Conservation (phyloP, 441 rosid genomes). For the Populus hybrid region DNA sequence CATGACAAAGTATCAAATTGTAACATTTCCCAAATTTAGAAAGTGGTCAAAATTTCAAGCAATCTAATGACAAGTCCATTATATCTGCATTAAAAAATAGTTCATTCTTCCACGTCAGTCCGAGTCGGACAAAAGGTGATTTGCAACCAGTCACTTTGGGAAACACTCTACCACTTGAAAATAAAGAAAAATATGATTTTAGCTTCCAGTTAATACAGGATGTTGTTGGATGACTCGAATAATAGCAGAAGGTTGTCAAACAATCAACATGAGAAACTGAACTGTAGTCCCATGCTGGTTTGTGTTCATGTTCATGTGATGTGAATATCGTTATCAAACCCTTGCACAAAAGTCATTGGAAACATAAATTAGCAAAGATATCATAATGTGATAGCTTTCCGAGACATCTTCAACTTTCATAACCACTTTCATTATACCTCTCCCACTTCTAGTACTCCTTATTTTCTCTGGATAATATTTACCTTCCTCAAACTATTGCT, state of each 20-base stretch:
- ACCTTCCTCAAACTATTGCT: not conserved
- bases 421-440: not conserved
- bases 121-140: not conserved
- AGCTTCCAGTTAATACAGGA: not conserved
- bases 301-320: not conserved
- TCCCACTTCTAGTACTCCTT: not conserved
- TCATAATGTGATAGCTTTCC: not conserved
- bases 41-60: not conserved
- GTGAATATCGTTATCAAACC: not conserved
- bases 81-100: not conserved
- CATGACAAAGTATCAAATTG: not conserved
- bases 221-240: not conserved
- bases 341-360: not conserved
- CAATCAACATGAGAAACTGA: not conserved
- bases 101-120: not conserved
- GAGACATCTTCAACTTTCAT: not conserved
- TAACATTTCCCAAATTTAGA: not conserved
- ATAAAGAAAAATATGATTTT: not conserved
- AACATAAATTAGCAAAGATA: not conserved
- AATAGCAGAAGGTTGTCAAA: not conserved
- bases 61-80: not conserved
- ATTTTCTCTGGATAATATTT: not conserved
- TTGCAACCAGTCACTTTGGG: not conserved
- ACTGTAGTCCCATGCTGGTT: not conserved
- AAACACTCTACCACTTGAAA: not conserved